Percentiles rank a stretch among this genome's conserved stretches.
phyloP scores from a whole-genome alignment of 2,329 filamentous ascomycete genomes.

The Verticillium longisporum region DNA sequence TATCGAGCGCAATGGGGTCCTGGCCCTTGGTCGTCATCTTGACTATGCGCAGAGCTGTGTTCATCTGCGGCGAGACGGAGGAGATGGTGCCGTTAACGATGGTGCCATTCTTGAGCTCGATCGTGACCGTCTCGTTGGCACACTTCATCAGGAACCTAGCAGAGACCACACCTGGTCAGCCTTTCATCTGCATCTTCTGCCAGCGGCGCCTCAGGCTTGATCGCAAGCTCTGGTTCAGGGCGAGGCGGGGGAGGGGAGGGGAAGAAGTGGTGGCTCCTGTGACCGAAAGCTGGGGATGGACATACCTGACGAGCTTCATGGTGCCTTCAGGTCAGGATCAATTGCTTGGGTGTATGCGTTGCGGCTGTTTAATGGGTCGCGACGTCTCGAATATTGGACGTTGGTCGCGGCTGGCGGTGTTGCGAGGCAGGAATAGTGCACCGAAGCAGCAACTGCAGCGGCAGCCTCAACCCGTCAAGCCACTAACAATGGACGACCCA shows the following conservation, averaged over 20 bases:
- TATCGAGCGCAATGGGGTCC: constrained; percentile 81
- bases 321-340: constrained; percentile 26
- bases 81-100: constrained; percentile 96
- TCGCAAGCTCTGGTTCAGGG: too few relatives aligned
- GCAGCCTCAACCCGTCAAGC: neutral
- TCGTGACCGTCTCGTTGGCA: constrained; percentile 95
- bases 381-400: neutral
- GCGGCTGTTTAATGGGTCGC: neutral
- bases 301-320: constrained; percentile 97
- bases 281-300: constrained; percentile 2
- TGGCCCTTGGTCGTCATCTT: constrained; percentile 93
- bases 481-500: neutral
- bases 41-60: constrained; percentile 88
- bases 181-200: neutral
- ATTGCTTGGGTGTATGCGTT: neutral
- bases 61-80: constrained; percentile 97
- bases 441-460: neutral
- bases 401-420: neutral
- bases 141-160: constrained; percentile 98
- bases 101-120: constrained; percentile 98
- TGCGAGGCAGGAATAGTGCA: neutral
- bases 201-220: constrained; percentile 3
- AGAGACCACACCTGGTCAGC: constrained; percentile 4
- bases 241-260: constrained; percentile 13
- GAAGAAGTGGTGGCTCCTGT: too few relatives aligned